phyloP scores from a whole-genome alignment of 495 filamentous ascomycete species.

The Pseudevernia furfuracea region DNA sequence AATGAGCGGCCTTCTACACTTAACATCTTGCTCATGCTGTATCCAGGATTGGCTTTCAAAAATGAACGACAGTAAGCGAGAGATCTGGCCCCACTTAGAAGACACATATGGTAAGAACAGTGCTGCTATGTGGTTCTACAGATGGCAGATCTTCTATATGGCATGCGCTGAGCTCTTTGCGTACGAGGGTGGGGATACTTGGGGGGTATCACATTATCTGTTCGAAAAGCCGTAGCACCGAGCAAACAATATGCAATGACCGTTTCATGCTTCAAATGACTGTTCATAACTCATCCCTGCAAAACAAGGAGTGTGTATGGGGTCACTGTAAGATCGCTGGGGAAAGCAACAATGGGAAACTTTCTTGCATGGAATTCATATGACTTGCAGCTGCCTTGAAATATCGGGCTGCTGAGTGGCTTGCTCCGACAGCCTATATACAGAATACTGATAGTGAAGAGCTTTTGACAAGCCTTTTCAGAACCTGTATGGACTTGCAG shows the following conservation, averaged over 20 bases:
- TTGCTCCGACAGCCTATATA: background rate
- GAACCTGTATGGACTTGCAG: background rate
- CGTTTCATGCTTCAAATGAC: background rate
- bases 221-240: slow-evolving; percentile 44
- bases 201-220: slow-evolving; percentile 56
- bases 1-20: background rate
- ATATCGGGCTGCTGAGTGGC: background rate
- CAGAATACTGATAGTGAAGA: background rate
- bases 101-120: slow-evolving; percentile 53
- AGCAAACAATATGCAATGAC: background rate
- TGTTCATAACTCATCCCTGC: background rate
- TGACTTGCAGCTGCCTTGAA: background rate
- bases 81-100: slow-evolving; percentile 51
- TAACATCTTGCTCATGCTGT: slow-evolving; percentile 12
- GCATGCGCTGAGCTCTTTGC: slow-evolving; percentile 60
- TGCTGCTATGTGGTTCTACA: slow-evolving; percentile 50
- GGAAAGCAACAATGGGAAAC: background rate
- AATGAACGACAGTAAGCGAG: slow-evolving; percentile 44
- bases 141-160: slow-evolving; percentile 65
- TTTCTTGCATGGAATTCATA: background rate
- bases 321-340: background rate
- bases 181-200: slow-evolving; percentile 52
- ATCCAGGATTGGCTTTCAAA: slow-evolving; percentile 51
- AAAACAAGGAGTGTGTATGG: background rate
- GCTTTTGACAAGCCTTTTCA: background rate